Evolutionary conservation across 495 filamentous ascomycete species (phyloP).

Genomic region (Choiromyces venosus): DNA sequence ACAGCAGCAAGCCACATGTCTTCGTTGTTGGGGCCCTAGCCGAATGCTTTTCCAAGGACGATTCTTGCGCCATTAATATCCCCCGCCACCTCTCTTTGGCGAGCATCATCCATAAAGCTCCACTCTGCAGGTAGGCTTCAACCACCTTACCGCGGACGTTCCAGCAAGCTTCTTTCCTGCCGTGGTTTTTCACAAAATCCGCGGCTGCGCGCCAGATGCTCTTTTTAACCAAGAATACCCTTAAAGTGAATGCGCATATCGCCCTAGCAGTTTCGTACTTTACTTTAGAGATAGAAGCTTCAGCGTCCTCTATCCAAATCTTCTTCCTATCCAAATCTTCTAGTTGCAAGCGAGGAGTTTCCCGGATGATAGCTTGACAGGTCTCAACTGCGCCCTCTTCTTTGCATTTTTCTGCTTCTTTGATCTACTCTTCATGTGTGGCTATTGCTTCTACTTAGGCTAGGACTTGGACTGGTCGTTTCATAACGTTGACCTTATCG

Average conservation of each 20-base stretch:
- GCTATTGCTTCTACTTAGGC: slow-evolving; percentile 90
- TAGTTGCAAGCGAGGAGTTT: slow-evolving; percentile 85
- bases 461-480: slow-evolving; percentile 78
- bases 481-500: no score
- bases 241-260: no score
- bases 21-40: slow-evolving; percentile 81
- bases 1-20: slow-evolving; percentile 95
- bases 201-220: slow-evolving; percentile 82
- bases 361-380: no score
- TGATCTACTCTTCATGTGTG: slow-evolving; percentile 93
- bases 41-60: no score
- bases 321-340: slow-evolving; percentile 96
- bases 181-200: slow-evolving; percentile 81
- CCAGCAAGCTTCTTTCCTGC: no score
- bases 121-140: slow-evolving; percentile 80
- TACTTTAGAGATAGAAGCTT: no score
- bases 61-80: slow-evolving; percentile 76
- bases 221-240: slow-evolving; percentile 71
- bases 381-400: no score
- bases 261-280: no score
- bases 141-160: slow-evolving; percentile 84
- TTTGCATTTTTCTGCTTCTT: slow-evolving; percentile 88
- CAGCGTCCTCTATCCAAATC: no score
- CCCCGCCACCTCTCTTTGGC: slow-evolving; percentile 85
- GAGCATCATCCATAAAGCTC: no score